A percentile compares a stretch with the other conserved stretches of the same genome.
phyloP scores from a whole-genome alignment of 371 early-diverging fungal genomes.

The Smittium mucronatum region DNA sequence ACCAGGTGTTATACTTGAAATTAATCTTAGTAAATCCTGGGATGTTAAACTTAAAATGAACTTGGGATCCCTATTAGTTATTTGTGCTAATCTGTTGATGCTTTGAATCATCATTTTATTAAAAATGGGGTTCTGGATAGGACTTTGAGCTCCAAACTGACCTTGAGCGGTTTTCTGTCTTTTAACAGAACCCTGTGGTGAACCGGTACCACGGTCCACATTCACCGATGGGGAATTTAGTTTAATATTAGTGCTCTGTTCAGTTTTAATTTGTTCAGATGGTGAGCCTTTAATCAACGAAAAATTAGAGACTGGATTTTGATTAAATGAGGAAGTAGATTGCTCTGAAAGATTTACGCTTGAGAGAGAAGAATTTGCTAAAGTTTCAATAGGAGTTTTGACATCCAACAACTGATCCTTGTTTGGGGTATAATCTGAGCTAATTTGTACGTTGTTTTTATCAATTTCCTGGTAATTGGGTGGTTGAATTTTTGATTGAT shows the following conservation, averaged over 20 bases:
- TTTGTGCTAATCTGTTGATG: neutral
- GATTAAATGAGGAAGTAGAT: neutral
- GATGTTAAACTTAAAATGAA: neutral
- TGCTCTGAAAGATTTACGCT: neutral
- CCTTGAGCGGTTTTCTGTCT: neutral
- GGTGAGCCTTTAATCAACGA: neutral
- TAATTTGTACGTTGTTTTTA: neutral
- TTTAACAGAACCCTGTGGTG: neutral
- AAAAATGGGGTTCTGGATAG: neutral
- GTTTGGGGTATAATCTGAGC: neutral
- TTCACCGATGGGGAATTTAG: neutral
- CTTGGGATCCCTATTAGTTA: constrained; percentile 1
- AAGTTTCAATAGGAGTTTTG: neutral
- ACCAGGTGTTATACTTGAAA: neutral
- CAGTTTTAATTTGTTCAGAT: neutral
- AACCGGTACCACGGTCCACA: neutral
- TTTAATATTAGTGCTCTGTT: too few species aligned
- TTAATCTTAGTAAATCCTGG: neutral
- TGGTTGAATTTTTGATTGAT: neutral
- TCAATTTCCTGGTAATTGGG: neutral
- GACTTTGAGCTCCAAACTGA: neutral
- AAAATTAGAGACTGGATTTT: neutral
- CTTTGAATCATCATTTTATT: neutral
- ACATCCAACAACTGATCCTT: too few species aligned
- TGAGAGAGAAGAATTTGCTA: neutral